Evolutionary conservation across 1,139 yeast genomes (phyloP).

Genomic region (Lodderomyces theae): DNA sequence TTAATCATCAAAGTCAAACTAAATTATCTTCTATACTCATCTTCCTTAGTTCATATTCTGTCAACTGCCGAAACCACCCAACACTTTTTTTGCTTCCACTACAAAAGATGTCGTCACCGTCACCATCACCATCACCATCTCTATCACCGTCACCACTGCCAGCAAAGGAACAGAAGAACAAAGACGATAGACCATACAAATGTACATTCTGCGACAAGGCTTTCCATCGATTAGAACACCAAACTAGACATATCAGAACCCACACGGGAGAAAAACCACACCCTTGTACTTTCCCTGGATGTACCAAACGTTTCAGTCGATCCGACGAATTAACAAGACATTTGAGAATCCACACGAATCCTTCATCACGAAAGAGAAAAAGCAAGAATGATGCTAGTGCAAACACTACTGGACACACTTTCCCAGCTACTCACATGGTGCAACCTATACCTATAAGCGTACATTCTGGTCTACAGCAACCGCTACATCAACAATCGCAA

Average conservation of each 20-base stretch:
- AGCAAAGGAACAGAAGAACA: slow-evolving; percentile 19
- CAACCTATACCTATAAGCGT: slow-evolving; percentile 1
- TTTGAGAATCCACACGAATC: slow-evolving; percentile 60
- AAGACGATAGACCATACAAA: slow-evolving; percentile 46
- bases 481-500: slow-evolving; percentile 8
- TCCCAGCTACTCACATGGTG: not conserved
- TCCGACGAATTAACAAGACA: slow-evolving; percentile 71
- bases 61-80: too few relatives aligned
- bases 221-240: slow-evolving; percentile 63
- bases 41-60: too few relatives aligned
- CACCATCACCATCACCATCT: too few relatives aligned
- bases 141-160: slow-evolving; percentile 7
- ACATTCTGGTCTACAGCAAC: slow-evolving; percentile 5
- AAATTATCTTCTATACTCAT: too few relatives aligned
- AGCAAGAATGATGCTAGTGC: slow-evolving; percentile 4
- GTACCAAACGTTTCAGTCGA: slow-evolving; percentile 64
- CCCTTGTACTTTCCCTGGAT: slow-evolving; percentile 65
- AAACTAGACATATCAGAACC: slow-evolving; percentile 68
- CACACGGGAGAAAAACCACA: slow-evolving; percentile 78
- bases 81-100: too few relatives aligned
- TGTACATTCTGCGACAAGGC: slow-evolving; percentile 63
- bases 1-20: too few relatives aligned
- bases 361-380: slow-evolving; percentile 37
- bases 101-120: too few relatives aligned
- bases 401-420: not conserved